Base-by-base conservation (phyloP, 441 rosid species). In the Gossypium lobatum region DNA sequence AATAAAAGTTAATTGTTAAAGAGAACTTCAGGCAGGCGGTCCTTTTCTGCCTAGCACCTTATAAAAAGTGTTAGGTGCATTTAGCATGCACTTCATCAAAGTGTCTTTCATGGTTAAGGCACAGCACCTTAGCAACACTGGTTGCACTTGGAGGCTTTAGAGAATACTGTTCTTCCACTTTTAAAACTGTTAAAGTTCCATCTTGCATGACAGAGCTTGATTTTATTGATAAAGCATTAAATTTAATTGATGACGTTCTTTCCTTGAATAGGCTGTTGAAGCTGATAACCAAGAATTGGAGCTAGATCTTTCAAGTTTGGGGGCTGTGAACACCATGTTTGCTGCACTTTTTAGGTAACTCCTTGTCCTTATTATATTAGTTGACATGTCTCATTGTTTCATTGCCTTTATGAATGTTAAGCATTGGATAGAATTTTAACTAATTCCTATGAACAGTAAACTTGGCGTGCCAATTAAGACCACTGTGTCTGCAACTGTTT, bases 381-480 rank as follows among this genome's bases (percentile, higher is more conserved):
- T 52, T 17, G 60, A 17, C 18, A 3, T 67, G 60, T 74, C 16
- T 28, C 20, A 10, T 64, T 45, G 46, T 63, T 64, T 65, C 25
- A 39, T 28, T 17, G 5, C 21, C 61, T 73, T 66, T 14, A 20
- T 59, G 57, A 55, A 25, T 39, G 63, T 25, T 37, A 45, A 45
- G 45, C 52, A 34, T 61, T 75, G 11, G 71, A 70, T 59, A 75
- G 8, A 66, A 55, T 72, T 50, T 77, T 63, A 16, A 45, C 76
- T 50, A 26, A n/a, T 67, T 67, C 42, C n/a, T 26, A 9, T 50
- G 11, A 23, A 71, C 78, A 93, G 99, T 85, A 95, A 95, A 89
- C 96, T 95, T 34, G 99, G 99, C 28, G 96, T 95, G 76, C 98
- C 99, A 0, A 93, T 95, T 73, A 95, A 93, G 91, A 95, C 99